phyloP scores from a whole-genome alignment of 2,329 filamentous ascomycete species.

The Elsinoe necatrix region DNA sequence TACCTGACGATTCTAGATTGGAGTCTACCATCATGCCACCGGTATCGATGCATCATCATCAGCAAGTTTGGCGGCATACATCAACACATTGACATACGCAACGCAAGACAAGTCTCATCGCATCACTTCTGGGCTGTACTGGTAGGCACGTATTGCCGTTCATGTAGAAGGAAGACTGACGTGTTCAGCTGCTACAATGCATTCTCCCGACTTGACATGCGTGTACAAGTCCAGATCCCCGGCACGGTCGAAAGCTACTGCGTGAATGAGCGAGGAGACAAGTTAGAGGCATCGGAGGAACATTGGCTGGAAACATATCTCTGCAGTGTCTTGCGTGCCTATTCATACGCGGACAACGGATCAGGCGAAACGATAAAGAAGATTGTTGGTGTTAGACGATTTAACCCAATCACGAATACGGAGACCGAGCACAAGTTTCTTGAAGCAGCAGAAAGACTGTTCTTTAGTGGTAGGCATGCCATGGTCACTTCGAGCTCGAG shows the following conservation, averaged over 20 bases:
- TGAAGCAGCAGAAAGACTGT: conserved; percentile 85
- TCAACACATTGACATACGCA: conserved; percentile 92
- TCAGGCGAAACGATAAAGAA: conserved; percentile 91
- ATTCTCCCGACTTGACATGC: conserved; percentile 95
- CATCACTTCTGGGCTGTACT: conserved; percentile 89
- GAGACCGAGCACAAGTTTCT: conserved; percentile 95
- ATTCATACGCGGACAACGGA: conserved; percentile 93
- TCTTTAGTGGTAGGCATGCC: conserved; percentile 66
- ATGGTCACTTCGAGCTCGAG: background rate
- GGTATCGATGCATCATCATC: conserved; percentile 96
- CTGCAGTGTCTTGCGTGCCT: conserved; percentile 86
- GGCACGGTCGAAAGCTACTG: conserved; percentile 96
- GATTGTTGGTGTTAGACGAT: conserved; percentile 91
- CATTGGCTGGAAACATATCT: conserved; percentile 97
- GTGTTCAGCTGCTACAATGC: conserved; percentile 82
- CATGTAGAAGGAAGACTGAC: conserved; percentile 23
- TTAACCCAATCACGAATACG: conserved; percentile 97
- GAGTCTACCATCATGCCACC: conserved; percentile 96
- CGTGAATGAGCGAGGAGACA: conserved; percentile 92
- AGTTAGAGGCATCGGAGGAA: conserved; percentile 83
- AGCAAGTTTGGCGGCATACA: conserved; percentile 91
- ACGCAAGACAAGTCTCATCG: conserved; percentile 77
- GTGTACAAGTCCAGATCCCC: conserved; percentile 93
- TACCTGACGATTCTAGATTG: conserved; percentile 49
- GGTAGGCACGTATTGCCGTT: conserved; percentile 47